Evolutionary conservation across 306 rosid genomes (phyloP).

Genomic region (Leucaena leucocephala): DNA sequence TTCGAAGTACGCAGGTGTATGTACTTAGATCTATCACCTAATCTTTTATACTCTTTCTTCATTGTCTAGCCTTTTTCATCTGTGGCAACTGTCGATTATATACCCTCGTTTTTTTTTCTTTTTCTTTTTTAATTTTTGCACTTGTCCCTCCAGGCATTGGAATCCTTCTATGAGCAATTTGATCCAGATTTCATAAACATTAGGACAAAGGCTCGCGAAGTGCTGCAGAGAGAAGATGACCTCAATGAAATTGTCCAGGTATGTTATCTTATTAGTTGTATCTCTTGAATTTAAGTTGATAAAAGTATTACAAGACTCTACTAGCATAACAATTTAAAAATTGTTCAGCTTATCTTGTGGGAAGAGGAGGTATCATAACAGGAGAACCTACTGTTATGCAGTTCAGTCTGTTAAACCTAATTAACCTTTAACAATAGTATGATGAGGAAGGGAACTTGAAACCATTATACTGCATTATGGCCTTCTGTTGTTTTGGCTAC

Average conservation of each 20-base stretch:
- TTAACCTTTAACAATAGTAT: slow-evolving; percentile 12
- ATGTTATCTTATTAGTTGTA: slow-evolving; percentile 32
- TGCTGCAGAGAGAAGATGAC: slow-evolving; percentile 97
- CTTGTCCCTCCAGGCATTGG: slow-evolving; percentile 73
- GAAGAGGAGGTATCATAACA: slow-evolving; percentile 5
- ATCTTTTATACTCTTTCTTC: not conserved
- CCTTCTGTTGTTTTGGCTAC: slow-evolving; percentile 27
- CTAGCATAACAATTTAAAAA: slow-evolving; percentile 23
- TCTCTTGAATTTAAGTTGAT: slow-evolving; percentile 30
- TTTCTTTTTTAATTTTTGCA: slow-evolving; percentile 3
- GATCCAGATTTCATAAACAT: slow-evolving; percentile 97
- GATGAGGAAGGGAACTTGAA: slow-evolving; percentile 21
- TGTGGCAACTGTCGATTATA: not conserved
- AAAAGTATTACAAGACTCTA: not conserved
- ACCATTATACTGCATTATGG: slow-evolving; percentile 7
- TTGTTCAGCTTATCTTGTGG: slow-evolving; percentile 23
- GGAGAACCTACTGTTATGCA: not conserved
- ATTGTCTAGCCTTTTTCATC: slow-evolving; percentile 35
- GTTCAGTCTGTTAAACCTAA: slow-evolving; percentile 9
- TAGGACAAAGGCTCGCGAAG: slow-evolving; percentile 99
- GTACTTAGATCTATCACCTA: slow-evolving; percentile 40
- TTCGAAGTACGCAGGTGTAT: slow-evolving; percentile 89
- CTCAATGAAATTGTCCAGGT: slow-evolving; percentile 98
- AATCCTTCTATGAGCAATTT: slow-evolving; percentile 89
- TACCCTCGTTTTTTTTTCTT: too few species aligned